These are phyloP conservation scores for Hygrophorus russula DNA, from an alignment of 768 basidiomycete species.

Conservation along the genomic window DNA sequence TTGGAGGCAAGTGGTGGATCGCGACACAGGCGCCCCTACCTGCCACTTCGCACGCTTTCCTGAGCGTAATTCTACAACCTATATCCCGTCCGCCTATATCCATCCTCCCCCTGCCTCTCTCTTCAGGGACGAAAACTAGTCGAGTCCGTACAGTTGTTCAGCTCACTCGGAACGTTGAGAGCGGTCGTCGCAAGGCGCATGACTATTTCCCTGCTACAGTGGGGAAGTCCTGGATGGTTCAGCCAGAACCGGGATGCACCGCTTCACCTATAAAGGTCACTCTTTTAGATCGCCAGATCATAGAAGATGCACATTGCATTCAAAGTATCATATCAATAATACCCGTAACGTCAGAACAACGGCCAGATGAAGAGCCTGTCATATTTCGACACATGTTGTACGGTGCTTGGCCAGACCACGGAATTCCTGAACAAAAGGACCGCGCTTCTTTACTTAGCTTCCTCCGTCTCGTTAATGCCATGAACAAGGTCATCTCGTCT, in stretches of 20 bases:
- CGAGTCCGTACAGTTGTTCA: constrained; percentile 72
- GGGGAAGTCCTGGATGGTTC: constrained; percentile 39
- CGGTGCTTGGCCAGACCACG: constrained; percentile 76
- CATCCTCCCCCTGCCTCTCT: constrained; percentile 7
- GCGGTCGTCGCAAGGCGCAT: constrained; percentile 61
- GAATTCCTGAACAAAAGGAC: constrained; percentile 58
- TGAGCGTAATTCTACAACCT: constrained; percentile 54
- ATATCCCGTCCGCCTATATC: constrained; percentile 22
- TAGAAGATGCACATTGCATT: constrained; percentile 50
- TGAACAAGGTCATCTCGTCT: constrained; percentile 38
- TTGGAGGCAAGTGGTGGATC: constrained; percentile 73
- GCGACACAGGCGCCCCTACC: constrained; percentile 76
- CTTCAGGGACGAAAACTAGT: constrained; percentile 17
- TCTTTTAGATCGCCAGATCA: constrained; percentile 29
- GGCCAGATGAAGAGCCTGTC: constrained; percentile 22
- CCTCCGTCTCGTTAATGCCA: constrained; percentile 47
- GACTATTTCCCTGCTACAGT: constrained; percentile 58
- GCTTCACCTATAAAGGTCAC: constrained; percentile 45
- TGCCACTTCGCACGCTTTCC: constrained; percentile 61
- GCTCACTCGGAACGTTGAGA: constrained; percentile 64
- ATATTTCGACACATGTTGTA: constrained; percentile 66
- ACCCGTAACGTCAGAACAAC: constrained; percentile 17
- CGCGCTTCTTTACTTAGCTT: constrained; percentile 51
- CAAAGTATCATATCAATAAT: constrained; percentile 49
- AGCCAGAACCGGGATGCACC: constrained; percentile 31